phyloP scores from a whole-genome alignment of 345 rosid species.

The Toxicodendron radicans region DNA sequence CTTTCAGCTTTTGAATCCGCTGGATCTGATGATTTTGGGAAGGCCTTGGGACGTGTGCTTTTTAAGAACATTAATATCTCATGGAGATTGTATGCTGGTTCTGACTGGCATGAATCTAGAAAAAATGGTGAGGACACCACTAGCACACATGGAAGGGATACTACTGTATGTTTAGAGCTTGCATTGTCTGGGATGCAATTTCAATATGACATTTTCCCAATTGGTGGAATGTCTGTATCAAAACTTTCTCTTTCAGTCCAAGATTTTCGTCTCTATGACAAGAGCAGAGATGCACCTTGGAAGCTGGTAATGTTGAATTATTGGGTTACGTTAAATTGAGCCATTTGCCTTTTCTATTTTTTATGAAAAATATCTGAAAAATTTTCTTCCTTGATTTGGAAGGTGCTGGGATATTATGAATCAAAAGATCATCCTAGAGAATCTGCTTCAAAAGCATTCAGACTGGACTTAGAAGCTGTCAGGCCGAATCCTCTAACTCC shows the following conservation, averaged over 20 bases:
- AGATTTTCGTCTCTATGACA: constrained; percentile 77
- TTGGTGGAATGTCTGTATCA: constrained; percentile 59
- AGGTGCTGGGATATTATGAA: constrained; percentile 76
- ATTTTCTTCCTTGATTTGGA: constrained; percentile 21
- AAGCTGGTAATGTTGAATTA: constrained; percentile 53
- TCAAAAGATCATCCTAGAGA: constrained; percentile 91
- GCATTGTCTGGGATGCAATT: constrained; percentile 59
- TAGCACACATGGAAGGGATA: constrained; percentile 51
- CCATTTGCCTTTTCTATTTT: constrained; percentile 15
- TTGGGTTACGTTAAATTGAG: neutral
- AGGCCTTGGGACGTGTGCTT: constrained; percentile 57
- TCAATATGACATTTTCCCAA: constrained; percentile 61
- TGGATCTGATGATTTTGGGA: constrained; percentile 38
- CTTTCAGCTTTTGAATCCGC: constrained; percentile 29
- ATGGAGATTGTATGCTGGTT: constrained; percentile 87
- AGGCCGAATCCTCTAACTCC: constrained; percentile 86
- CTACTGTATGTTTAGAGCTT: constrained; percentile 63
- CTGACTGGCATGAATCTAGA: constrained; percentile 60
- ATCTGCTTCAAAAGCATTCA: constrained; percentile 76
- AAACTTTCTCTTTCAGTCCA: constrained; percentile 63
- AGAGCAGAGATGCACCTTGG: constrained; percentile 78
- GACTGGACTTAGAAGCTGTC: constrained; percentile 80
- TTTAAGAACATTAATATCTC: constrained; percentile 58
- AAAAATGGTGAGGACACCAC: constrained; percentile 30
- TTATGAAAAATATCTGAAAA: constrained; percentile 13